phyloP scores from a whole-genome alignment of 768 basidiomycete genomes.

The Coprinopsis strossmayeri region DNA sequence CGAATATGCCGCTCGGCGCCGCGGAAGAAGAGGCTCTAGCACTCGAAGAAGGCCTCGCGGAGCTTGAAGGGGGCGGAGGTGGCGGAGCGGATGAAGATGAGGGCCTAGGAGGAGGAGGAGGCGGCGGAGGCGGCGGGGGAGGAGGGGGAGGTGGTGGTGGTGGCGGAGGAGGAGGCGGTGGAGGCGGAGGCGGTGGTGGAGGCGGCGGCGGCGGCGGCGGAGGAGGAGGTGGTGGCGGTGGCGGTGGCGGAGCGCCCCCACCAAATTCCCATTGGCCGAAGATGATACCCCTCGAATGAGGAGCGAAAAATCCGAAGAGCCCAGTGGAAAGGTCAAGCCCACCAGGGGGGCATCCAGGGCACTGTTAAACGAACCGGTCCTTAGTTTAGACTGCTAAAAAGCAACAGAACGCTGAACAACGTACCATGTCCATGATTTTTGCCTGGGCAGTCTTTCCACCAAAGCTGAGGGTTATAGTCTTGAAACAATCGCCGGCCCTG shows the following conservation, averaged over 20 bases:
- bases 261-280: conserved; percentile 55
- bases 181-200: conserved; percentile 23
- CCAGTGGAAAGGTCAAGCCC: conserved; percentile 33
- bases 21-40: background rate
- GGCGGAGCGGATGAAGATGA: background rate
- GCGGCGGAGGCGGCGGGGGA: conserved; percentile 13
- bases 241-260: background rate
- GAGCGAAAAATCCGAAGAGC: conserved; percentile 48
- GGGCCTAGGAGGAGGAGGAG: conserved; percentile 1
- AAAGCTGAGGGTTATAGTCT: conserved; percentile 52
- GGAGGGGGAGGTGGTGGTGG: conserved; percentile 12
- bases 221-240: conserved; percentile 11
- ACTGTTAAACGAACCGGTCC: conserved; percentile 6
- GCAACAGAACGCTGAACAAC: conserved; percentile 8
- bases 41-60: background rate
- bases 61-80: background rate
- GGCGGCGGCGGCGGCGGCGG: conserved; percentile 9
- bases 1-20: too few species aligned
- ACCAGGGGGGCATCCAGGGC: conserved; percentile 6
- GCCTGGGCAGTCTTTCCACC: conserved; percentile 55
- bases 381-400: conserved; percentile 2
- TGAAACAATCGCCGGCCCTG: conserved; percentile 53
- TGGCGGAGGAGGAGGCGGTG: conserved; percentile 14
- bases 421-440: conserved; percentile 57
- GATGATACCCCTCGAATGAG: conserved; percentile 43